phyloP scores from a whole-genome alignment of 2,329 filamentous ascomycete genomes.

The Arthrobotrys conoides region DNA sequence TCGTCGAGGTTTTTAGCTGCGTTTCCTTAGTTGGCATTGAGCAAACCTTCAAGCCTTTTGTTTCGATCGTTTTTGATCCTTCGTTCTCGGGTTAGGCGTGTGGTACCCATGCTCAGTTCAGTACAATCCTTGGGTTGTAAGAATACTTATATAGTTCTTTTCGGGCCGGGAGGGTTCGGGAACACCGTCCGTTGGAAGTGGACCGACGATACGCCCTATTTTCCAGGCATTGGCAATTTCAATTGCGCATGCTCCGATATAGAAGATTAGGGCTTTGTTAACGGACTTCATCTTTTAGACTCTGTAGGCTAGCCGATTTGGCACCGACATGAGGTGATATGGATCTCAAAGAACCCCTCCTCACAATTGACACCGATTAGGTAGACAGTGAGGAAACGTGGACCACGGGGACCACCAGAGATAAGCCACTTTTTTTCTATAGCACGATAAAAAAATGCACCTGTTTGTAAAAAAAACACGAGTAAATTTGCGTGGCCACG shows the following conservation, averaged over 20 bases:
- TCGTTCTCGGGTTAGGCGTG: background rate
- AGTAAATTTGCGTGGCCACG: background rate
- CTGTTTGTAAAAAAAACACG: background rate
- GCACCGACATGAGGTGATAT: no score
- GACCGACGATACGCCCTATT: background rate
- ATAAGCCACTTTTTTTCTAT: background rate
- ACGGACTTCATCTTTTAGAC: background rate
- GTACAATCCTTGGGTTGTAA: background rate
- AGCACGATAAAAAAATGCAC: background rate
- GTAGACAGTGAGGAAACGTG: background rate
- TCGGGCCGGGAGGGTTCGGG: background rate
- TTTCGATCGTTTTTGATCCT: no score
- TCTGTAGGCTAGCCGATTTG: background rate
- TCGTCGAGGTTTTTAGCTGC: no score
- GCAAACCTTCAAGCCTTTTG: no score
- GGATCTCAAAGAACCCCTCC: no score
- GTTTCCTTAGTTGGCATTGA: background rate
- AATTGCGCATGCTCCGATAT: background rate
- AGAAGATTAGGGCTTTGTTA: background rate
- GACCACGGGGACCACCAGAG: background rate
- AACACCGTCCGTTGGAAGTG: background rate
- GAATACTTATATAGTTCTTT: background rate
- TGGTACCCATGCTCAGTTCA: background rate
- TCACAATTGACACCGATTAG: background rate
- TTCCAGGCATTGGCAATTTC: background rate